Evolutionary conservation across 129 eudicot genomes (phyloP), one percentile per base, ranked within the genome.

Genomic region (Kitagawia praeruptora): DNA sequence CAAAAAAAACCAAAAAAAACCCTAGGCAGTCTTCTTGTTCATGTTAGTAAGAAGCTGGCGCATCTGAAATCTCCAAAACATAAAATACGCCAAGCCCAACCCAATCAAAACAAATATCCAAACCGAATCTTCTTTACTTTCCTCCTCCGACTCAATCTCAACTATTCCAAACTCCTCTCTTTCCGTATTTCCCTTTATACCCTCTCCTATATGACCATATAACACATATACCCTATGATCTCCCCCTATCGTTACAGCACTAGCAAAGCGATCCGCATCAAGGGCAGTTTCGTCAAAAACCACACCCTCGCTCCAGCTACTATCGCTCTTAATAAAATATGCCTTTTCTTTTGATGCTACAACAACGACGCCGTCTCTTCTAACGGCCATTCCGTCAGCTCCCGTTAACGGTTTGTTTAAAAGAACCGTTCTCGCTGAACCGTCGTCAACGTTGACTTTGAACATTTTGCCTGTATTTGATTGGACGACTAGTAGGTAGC

Each of bases 61-160:
- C 98, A 93, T 93, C 77, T 93, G 89, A 49, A 95, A 90, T 77
- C 90, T 88, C 98, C 97, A 95, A 75, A 91, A 74, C 83, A 88
- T 79, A 80, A 95, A 92, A 82, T 92, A 95, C 66, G 86, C 83
- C 40, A 95, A 84, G 8, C 97, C 98, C 86, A 95, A 46, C 54
- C 98, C 98, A 51, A 92, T 75, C 86, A 95, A 70, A 44, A 92
- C 90, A 81, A 81, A 90, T 11, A 90, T 41, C 98, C 98, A 95
- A 75, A 90, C 79, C 38, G 75, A 45, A 8, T 80, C 80, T 72
- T 79, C 91, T 53, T 84, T 75, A 15, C 88, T 87, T 70, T 93
- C 98, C 15, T 81, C 82, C 70, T 78, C 89, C 1, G 98, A 93
- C 75, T 83, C 82, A 13, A 95, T 82, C 76, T 95, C 93, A 78